phyloP scores from a whole-genome alignment of 2,329 filamentous ascomycete species.

The Huntiella moniliformis region DNA sequence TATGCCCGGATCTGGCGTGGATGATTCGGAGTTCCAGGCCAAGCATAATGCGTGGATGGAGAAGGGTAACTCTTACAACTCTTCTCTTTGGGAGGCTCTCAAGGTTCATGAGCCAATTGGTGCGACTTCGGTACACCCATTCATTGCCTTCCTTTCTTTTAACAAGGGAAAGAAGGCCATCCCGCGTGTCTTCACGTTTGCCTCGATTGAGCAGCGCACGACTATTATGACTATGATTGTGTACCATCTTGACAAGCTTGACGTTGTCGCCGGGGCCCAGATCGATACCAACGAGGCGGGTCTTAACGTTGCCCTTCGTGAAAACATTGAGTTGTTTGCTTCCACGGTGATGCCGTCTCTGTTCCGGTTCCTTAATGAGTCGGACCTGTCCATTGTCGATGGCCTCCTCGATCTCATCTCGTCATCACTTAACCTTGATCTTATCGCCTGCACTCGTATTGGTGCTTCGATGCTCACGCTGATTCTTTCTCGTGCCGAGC shows the following conservation, averaged over 20 bases:
- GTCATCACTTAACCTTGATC: constrained; percentile 62
- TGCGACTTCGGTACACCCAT: constrained; percentile 62
- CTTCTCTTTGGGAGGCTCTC: constrained; percentile 64
- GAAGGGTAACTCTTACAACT: constrained; percentile 50
- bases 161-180: constrained; percentile 94
- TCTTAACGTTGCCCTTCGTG: constrained; percentile 59
- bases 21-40: constrained; percentile 50
- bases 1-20: constrained; percentile 25
- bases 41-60: constrained; percentile 65
- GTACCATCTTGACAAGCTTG: constrained; percentile 77
- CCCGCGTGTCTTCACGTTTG: constrained; percentile 82
- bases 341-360: constrained; percentile 76
- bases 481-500: constrained; percentile 81
- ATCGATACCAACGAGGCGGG: constrained; percentile 52
- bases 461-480: constrained; percentile 83
- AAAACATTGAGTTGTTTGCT: constrained; percentile 84
- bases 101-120: constrained; percentile 89
- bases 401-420: constrained; percentile 75
- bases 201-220: constrained; percentile 79
- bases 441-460: constrained; percentile 72
- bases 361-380: constrained; percentile 79
- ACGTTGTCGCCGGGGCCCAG: constrained; percentile 70
- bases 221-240: constrained; percentile 93
- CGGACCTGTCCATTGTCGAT: constrained; percentile 75
- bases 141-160: constrained; percentile 88